These are phyloP conservation scores for Fusarium compactum DNA, from an alignment of 2,329 filamentous ascomycete genomes.

Conservation along the genomic window DNA sequence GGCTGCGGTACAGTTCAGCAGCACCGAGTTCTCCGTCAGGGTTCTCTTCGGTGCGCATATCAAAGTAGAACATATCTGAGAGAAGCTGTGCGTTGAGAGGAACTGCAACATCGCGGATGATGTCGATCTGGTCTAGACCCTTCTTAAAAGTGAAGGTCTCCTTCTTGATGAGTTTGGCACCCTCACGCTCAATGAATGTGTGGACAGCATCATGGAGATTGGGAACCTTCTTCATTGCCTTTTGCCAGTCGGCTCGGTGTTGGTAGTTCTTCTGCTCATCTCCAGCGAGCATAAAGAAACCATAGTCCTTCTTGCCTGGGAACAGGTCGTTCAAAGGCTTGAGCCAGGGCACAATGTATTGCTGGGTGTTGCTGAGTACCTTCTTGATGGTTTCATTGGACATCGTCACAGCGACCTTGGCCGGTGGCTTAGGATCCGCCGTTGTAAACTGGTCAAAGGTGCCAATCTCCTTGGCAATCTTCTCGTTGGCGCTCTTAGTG, in stretches of 20 bases:
- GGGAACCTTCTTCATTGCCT: slow-evolving; percentile 52
- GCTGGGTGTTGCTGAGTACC: slow-evolving; percentile 49
- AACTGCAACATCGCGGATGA: slow-evolving; percentile 67
- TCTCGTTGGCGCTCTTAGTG: slow-evolving; percentile 56
- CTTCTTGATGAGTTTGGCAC: slow-evolving; percentile 56
- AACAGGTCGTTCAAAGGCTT: slow-evolving; percentile 50
- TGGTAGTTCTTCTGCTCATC: slow-evolving; percentile 50
- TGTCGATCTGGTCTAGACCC: slow-evolving; percentile 56
- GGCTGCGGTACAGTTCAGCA: slow-evolving; percentile 57
- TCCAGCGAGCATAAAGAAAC: slow-evolving; percentile 56
- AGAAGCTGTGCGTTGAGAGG: slow-evolving; percentile 68
- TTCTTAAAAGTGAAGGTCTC: slow-evolving; percentile 53
- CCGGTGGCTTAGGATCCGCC: slow-evolving; percentile 53
- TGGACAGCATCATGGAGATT: slow-evolving; percentile 49
- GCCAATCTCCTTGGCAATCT: slow-evolving; percentile 55
- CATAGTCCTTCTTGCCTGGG: slow-evolving; percentile 53
- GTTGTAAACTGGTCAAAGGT: slow-evolving; percentile 51
- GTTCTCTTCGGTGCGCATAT: slow-evolving; percentile 66
- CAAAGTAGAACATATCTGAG: slow-evolving; percentile 69
- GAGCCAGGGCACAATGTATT: slow-evolving; percentile 53
- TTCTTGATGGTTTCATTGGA: slow-evolving; percentile 49
- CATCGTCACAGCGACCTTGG: slow-evolving; percentile 46
- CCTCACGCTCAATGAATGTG: slow-evolving; percentile 51
- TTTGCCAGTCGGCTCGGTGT: slow-evolving; percentile 49
- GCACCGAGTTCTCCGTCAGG: slow-evolving; percentile 61